Percentiles rank a stretch among this genome's conserved stretches.
phyloP scores from a whole-genome alignment of 2,329 filamentous ascomycete genomes.

The Ceratocystis papillata region DNA sequence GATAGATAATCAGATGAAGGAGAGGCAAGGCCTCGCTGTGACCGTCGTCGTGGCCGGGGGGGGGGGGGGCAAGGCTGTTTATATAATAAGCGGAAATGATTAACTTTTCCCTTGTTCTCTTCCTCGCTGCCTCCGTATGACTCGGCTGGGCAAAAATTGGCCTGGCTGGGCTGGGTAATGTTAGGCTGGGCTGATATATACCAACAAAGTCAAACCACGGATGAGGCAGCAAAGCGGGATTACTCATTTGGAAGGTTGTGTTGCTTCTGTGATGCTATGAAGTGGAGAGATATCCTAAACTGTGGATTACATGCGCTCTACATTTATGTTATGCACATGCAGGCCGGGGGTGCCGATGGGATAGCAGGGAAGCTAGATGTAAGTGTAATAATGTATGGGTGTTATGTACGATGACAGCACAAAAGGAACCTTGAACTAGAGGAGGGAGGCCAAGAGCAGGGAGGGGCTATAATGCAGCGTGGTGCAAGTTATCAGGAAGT shows the following conservation, averaged over 20 bases:
- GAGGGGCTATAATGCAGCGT: too few species aligned
- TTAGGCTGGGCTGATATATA: background rate
- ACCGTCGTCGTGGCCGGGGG: background rate
- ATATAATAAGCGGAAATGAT: background rate
- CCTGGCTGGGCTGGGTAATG: background rate
- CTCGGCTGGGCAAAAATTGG: background rate
- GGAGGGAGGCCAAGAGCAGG: too few species aligned
- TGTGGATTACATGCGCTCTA: too few species aligned
- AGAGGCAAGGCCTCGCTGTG: constrained; percentile 1
- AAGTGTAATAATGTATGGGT: background rate
- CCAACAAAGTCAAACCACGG: background rate
- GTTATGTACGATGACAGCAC: background rate
- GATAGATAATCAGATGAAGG: constrained; percentile 13
- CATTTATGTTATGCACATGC: background rate
- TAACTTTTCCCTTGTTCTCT: background rate
- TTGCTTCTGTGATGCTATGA: background rate
- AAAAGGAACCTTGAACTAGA: too few species aligned
- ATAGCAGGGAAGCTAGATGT: background rate
- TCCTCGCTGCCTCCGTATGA: background rate
- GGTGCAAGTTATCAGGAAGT: too few species aligned
- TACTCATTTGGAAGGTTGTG: background rate
- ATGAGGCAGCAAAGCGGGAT: background rate
- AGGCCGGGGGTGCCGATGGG: background rate
- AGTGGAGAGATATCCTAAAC: too few species aligned
- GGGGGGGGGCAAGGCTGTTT: background rate